Evolutionary conservation across 225 moss, liverwort and hornwort genomes (phyloP).

Genomic region (Antitrichia curtipendula): DNA sequence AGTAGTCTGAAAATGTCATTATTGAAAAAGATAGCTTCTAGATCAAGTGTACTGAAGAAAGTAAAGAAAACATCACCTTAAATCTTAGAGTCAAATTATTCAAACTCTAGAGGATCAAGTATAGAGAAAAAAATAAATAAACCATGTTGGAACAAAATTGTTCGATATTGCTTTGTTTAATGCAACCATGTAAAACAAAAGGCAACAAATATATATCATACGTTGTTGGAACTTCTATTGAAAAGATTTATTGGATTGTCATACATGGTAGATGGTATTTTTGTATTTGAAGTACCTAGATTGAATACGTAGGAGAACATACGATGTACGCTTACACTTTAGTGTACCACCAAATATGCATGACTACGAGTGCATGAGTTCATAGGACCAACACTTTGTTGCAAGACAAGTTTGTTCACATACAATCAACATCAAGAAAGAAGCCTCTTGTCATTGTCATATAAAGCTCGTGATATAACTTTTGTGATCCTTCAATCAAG

Average conservation of each 20-base stretch:
- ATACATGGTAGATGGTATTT: background rate
- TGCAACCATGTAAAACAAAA: too few relatives aligned
- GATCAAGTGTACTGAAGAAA: background rate
- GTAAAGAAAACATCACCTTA: too few relatives aligned
- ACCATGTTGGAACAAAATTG: background rate
- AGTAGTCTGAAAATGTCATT: background rate
- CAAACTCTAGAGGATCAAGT: rapidly evolving
- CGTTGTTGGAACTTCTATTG: background rate
- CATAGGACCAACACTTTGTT: background rate
- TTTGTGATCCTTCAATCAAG: too few relatives aligned
- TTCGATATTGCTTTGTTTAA: rapidly evolving
- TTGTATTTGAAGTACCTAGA: background rate
- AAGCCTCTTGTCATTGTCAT: background rate
- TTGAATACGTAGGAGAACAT: background rate
- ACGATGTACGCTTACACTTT: background rate
- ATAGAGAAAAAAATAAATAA: background rate
- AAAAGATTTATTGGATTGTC: too few relatives aligned
- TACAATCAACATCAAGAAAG: background rate
- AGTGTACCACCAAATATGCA: background rate
- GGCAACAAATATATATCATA: background rate
- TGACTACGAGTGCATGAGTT: background rate
- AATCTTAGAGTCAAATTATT: background rate
- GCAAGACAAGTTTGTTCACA: background rate
- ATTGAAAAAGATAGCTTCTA: background rate
- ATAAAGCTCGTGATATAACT: background rate